phyloP scores from a whole-genome alignment of 2,329 filamentous ascomycete genomes.

The Tolypocladium paradoxum region DNA sequence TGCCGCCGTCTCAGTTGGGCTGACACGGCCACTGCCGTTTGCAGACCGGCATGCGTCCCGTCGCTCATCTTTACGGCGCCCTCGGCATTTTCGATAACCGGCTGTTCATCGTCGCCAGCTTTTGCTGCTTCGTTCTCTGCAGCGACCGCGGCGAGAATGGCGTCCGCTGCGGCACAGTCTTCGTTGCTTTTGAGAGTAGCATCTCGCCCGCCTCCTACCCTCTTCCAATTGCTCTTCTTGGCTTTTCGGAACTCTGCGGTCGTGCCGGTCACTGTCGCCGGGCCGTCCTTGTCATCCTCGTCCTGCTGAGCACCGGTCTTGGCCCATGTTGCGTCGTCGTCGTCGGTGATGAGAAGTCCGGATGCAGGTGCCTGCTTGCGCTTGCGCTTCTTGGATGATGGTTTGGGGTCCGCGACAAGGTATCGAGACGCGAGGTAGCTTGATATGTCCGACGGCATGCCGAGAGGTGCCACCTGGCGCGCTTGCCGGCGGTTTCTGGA shows the following conservation, averaged over 20 bases:
- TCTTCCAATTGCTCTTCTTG: slow-evolving; percentile 76
- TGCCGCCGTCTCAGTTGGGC: slow-evolving; percentile 57
- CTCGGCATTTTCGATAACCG: slow-evolving; percentile 31
- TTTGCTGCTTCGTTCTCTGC: slow-evolving; percentile 49
- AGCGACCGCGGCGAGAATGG: slow-evolving; percentile 63
- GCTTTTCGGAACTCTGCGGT: slow-evolving; percentile 58
- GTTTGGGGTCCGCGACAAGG: slow-evolving; percentile 50
- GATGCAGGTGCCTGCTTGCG: slow-evolving; percentile 39
- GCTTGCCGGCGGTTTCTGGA: neutral
- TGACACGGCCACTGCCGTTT: slow-evolving; percentile 70
- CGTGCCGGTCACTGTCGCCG: slow-evolving; percentile 37
- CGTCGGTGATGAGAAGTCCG: slow-evolving; percentile 54
- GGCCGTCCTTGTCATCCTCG: slow-evolving; percentile 44
- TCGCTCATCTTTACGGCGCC: slow-evolving; percentile 66
- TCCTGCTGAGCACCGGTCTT: slow-evolving; percentile 25
- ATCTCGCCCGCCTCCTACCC: slow-evolving; percentile 37
- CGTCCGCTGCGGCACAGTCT: slow-evolving; percentile 54
- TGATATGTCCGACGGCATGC: slow-evolving; percentile 54
- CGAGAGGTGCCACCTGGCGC: neutral
- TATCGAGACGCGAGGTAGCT: slow-evolving; percentile 89
- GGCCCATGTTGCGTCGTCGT: slow-evolving; percentile 46
- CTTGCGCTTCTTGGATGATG: slow-evolving; percentile 50
- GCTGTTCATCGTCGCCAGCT: slow-evolving; percentile 37
- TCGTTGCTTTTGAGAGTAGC: slow-evolving; percentile 16
- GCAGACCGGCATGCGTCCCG: slow-evolving; percentile 77